Base-by-base conservation (phyloP, 441 rosid species). In the Gossypium laxum region DNA sequence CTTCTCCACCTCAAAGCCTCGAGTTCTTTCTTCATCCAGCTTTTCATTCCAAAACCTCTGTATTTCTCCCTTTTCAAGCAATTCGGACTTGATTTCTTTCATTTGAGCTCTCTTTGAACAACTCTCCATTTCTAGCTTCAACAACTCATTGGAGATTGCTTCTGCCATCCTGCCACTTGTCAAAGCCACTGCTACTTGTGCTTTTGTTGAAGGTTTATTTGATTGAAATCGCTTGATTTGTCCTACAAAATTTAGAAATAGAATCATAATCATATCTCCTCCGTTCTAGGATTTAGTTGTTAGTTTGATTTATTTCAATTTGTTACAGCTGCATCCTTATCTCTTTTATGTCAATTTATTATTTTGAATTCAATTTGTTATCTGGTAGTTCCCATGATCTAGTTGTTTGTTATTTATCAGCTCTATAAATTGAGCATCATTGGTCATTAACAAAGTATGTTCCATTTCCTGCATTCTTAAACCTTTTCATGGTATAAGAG, bases 141-240 rank as follows among this genome's bases (percentile, higher is more conserved):
- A 81, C 71, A 94, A 56, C 80, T 89, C 98, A 18, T 65, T 65
- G 67, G 76, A 38, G 70, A 89, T 73, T 76, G 93, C 91, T 69
- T 78, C 85, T 19, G 62, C 68, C 91, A 90, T 89, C 80, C 88
- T 81, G 69, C 97, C 98, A 75, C 92, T 85, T 7, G 81, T 82
- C 79, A 90, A 85, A 70, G 96, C 88, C 54, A 91, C 96, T 34
- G 91, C 91, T 8, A 84, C 91, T 79, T 91, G 97, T 71, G 92
- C 97, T 78, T 85, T 91, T 57, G 92, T 85, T 59, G 84, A 77
- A 66, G 97, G 98, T 81, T 89, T 87, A 76, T 70, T 83, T 6
- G 96, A 92, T 71, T 90, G 96, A 83, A 93, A 84, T 75, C 92
- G 88, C 79, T 80, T 93, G 80, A 84, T 87, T 76, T 84, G 84